Evolutionary conservation across 140 eudicot genomes (phyloP).

Genomic region (Bidens hawaiensis): DNA sequence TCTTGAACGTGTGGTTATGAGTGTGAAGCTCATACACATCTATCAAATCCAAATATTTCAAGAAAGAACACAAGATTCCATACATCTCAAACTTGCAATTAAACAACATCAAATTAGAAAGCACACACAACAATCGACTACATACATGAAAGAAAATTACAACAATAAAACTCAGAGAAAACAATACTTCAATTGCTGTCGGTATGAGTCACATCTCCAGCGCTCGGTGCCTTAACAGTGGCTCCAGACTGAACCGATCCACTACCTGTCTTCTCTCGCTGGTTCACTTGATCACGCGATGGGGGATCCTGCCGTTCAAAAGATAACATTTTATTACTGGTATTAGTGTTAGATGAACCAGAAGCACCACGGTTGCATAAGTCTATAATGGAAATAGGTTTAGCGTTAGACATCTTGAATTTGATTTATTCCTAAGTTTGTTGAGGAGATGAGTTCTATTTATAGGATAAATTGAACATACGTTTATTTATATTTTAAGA

Average conservation of each 20-base stretch:
- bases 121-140: not conserved
- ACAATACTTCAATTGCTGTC: not conserved
- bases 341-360: not conserved
- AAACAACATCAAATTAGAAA: not conserved
- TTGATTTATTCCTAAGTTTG: not conserved
- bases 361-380: not conserved
- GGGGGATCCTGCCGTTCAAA: constrained; percentile 9
- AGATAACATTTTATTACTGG: not conserved
- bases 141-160: not conserved
- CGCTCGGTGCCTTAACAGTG: constrained; percentile 2
- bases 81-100: not conserved
- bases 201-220: not conserved
- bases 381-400: not conserved
- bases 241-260: not conserved
- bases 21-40: not conserved
- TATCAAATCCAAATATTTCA: not conserved
- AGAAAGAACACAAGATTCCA: not conserved
- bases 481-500: too few relatives aligned
- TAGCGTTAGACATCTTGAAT: constrained; percentile 6
- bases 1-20: not conserved
- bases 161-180: not conserved
- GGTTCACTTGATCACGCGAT: constrained; percentile 4
- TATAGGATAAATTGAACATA: not conserved
- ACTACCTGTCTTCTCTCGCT: constrained; percentile 1
- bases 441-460: not conserved